Evolutionary conservation across 768 basidiomycete genomes (phyloP), one percentile per base, ranked within the genome.

Genomic region (Tylopilus rubrobrunneus): DNA sequence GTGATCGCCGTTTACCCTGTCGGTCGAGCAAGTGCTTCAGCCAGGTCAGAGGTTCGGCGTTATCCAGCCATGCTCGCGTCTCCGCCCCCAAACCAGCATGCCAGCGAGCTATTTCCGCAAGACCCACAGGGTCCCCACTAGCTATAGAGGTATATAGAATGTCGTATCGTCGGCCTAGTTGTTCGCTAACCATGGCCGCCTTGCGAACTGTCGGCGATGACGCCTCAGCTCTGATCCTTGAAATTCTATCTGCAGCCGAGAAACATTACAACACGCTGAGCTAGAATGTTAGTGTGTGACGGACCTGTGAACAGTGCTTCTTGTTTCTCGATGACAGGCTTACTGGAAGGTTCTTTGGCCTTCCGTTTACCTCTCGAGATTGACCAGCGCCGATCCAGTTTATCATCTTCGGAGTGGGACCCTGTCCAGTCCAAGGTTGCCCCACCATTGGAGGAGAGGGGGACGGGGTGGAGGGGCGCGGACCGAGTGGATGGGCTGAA

Each of bases 401-500:
- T 78, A 36, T 83, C 82, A 28, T 86, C 81, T 14, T 83, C 83
- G 2, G 76, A 67, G 14, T 67, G 67, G 28, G 75, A 66, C n/a
- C 78, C 76, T n/a, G 80, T 77, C 89, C 89, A 91, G 61, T 91
- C 89, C 34, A 90, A 70, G 1, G 86, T 86, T 27, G 74, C 71
- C 6, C 88, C 89, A 52, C 85, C 83, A 63, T 89, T 80, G 7
- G 77, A 75, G 8, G 87, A 89, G 7, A 79, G 70, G 0, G 88
- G 88, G 9, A 90, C 79, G 12, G 89, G 89, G 61, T 89, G 86
- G 4, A 64, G 61, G 33, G 74, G 73, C 11, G 62, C 67, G 29
- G 70, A 59, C 19, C 78, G 77, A 7, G 80, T 80, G 1, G 84
- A 82, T 23, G 87, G 86, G 59, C 85, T 82, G 63, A 87, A 89